Base-by-base conservation (phyloP, 1,139 yeast genomes). In the Tardiomyces blankii region DNA sequence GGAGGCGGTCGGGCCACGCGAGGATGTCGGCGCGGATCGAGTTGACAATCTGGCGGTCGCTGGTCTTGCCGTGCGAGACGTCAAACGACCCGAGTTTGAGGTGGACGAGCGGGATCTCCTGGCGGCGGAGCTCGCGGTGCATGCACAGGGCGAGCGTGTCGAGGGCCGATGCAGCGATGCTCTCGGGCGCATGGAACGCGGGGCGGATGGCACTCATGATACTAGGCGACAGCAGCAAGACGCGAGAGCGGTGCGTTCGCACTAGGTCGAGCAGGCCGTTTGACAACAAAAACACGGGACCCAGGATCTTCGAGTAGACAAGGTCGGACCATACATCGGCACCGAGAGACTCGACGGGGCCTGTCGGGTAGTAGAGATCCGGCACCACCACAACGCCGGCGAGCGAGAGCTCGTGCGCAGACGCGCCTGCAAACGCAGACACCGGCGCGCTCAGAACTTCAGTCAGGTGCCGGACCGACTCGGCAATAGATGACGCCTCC, bases 341-440 rank as follows among this genome's bases (percentile, higher is more conserved):
- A 1, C 76, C 59, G n/a, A 78, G 65, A 42, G 76, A 69, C 54
- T 82, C 87, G 16, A 81, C 66, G 1, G 88, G 87, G 0, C 88
- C 89, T 1, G 79, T 64, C 2, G 86, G 85, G 62, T 77, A 80
- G 55, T 73, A 77, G 49, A 80, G 64, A 53, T 74, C 79, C 0
- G 89, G 89, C 1, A 83, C 67, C 45, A 82, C 72, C 12, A 82
- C 64, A 18, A 81, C 77, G 3, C 81, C 81, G 2, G 72, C 70
- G n/a, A 82, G 67, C 38, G 64, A 60, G 49, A 80, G 69, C 41
- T 61, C 64, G 55, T 80, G 84, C 3, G 80, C 65, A 7, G 63
- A 63, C 0, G 80, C 81, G 2, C 80, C 80, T 1, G 70, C 66
- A 51, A 78, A 75, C 5, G 73, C 67, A 13, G 59, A 50, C 1